Base-by-base conservation (phyloP, 306 rosid species). In the Prunus campanulata region DNA sequence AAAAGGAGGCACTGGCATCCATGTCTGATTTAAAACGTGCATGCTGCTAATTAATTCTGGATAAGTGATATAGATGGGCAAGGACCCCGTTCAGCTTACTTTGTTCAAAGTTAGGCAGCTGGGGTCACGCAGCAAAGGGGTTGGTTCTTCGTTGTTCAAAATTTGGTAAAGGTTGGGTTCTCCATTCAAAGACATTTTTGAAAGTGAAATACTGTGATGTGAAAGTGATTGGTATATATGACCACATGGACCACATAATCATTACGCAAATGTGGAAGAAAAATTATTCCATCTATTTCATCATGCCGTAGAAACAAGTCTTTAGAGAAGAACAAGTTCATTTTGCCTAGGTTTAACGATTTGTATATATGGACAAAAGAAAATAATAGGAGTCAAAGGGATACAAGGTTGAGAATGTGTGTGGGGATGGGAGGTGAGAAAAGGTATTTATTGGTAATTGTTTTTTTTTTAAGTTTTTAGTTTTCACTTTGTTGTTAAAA, bases 41-140 rank as follows among this genome's bases (percentile, higher is more conserved):
- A 19, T 10, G 4, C 15, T 25, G 52, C 15, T 49, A 16, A 49
- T 49, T 51, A 29, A 1, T 11, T 65, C 9, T 62, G 44, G 20
- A 62, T 15, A 19, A 16, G 10, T 65, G 70, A 35, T 19, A 65
- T 1, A 10, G 70, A 65, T 35, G 1, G 44, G 20, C 6, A 29
- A 39, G 71, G 51, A 52, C 68, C 59, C 70, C 19, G 49, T 64
- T 14, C 49, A 11, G 46, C 67, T 62, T 42, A 55, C 42, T 79
- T 80, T 78, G 32, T 80, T 78, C 76, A 70, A 80, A 84, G 79
- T 82, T 88, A 78, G 90, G 92, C 86, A 74, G 8, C 54, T 49
- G 54, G 66, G 66, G 14, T 61, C 66, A 61, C 2, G 76, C 77
- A 42, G 47, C 13, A 44, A 88, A 80, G 84, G 72, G 42, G 57